Conservation (phyloP, 1,284 basidiomycete species). For the Ganoderma boninense region DNA sequence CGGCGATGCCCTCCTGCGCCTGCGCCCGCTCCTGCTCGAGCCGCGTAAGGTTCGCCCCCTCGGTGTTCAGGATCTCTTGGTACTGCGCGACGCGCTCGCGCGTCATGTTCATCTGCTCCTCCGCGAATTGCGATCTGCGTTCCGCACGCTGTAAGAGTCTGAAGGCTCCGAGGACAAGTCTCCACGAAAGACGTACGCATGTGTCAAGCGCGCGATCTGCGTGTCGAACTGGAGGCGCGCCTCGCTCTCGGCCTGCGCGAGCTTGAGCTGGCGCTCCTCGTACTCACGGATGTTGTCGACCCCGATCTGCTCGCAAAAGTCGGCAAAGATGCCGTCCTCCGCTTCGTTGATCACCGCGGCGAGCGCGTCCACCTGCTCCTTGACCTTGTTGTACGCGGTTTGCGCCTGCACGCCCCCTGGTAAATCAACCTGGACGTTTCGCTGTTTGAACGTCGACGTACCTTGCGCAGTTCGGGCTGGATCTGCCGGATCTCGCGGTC, state of each 20-base stretch:
- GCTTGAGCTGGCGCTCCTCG: constrained; percentile 90
- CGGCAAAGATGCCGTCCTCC: constrained; percentile 83
- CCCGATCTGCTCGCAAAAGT: constrained; percentile 86
- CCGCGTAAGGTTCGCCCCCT: constrained; percentile 63
- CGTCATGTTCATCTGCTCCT: constrained; percentile 72
- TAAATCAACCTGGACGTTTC: constrained; percentile 8
- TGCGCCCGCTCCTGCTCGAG: constrained; percentile 66
- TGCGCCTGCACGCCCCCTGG: constrained; percentile 52
- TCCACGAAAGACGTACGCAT: constrained; percentile 70
- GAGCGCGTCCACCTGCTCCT: constrained; percentile 65
- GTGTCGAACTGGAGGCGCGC: constrained; percentile 86
- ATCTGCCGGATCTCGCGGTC: constrained; percentile 75
- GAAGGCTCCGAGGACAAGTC: background rate
- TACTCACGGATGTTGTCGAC: constrained; percentile 92
- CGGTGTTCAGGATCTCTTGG: constrained; percentile 60
- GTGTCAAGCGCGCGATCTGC: constrained; percentile 87
- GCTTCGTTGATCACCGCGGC: constrained; percentile 73
- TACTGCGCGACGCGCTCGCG: constrained; percentile 71
- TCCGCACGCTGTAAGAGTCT: constrained; percentile 4
- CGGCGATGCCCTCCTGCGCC: constrained; percentile 72
- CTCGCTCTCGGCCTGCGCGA: constrained; percentile 88
- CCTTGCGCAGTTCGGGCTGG: constrained; percentile 74
- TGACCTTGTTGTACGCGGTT: constrained; percentile 58
- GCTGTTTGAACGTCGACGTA: constrained; percentile 33
- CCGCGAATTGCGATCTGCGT: constrained; percentile 79